phyloP scores from a whole-genome alignment of 352 stramenopile genomes.

The Phytophthora pinifolia region DNA sequence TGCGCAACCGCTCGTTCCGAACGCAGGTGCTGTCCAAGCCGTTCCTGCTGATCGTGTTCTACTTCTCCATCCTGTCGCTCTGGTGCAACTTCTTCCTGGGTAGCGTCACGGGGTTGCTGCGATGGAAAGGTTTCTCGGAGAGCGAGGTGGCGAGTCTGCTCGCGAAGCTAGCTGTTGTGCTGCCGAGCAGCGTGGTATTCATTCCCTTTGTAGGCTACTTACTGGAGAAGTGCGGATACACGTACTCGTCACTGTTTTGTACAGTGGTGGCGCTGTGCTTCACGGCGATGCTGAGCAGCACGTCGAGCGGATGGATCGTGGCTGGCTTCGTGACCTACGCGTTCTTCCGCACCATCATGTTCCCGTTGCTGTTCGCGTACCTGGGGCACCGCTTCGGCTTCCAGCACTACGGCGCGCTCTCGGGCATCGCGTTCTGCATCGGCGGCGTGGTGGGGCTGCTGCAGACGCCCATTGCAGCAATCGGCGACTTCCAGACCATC shows the following conservation, averaged over 20 bases:
- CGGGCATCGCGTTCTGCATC: constrained; percentile 74
- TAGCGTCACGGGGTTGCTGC: constrained; percentile 58
- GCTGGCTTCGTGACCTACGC: constrained; percentile 70
- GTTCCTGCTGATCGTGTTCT: constrained; percentile 72
- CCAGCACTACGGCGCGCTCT: constrained; percentile 81
- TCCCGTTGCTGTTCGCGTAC: constrained; percentile 81
- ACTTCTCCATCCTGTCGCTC: constrained; percentile 75
- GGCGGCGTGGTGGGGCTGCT: constrained; percentile 62
- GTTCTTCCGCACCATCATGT: constrained; percentile 84
- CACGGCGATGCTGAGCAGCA: constrained; percentile 39
- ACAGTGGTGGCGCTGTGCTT: constrained; percentile 46
- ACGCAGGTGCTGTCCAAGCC: constrained; percentile 59
- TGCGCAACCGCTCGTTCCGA: constrained; percentile 61
- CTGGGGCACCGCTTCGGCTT: constrained; percentile 82
- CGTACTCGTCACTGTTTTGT: constrained; percentile 46
- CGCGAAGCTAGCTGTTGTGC: constrained; percentile 54
- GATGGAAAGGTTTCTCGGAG: constrained; percentile 48
- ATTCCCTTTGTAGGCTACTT: constrained; percentile 74
- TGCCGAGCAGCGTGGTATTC: constrained; percentile 69
- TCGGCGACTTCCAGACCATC: constrained; percentile 46
- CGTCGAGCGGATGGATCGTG: constrained; percentile 47
- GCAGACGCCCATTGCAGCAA: constrained; percentile 61
- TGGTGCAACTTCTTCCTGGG: constrained; percentile 88
- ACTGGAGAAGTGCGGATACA: constrained; percentile 74
- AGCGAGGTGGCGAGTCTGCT: constrained; percentile 43